Conservation (phyloP, 495 filamentous ascomycete genomes). For the Lasiosphaeriaceae sp. region DNA sequence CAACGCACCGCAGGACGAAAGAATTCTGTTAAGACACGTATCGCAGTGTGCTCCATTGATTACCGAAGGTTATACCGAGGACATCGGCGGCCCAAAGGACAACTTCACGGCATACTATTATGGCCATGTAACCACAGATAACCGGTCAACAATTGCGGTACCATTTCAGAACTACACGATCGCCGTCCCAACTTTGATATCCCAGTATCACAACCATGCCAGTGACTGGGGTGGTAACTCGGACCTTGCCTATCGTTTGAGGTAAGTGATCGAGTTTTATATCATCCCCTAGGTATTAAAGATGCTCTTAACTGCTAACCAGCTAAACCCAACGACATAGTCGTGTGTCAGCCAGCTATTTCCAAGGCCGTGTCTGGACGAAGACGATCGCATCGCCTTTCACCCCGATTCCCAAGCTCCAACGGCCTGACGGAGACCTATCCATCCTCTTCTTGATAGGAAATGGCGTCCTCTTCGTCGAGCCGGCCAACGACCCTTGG, state of each 20-base stretch:
- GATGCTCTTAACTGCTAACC: too few species aligned
- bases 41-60: slow-evolving; percentile 18
- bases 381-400: neutral
- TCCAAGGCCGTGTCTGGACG: too few species aligned
- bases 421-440: neutral
- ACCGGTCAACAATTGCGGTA: too few species aligned
- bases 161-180: neutral
- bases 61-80: slow-evolving; percentile 13
- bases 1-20: slow-evolving; percentile 13
- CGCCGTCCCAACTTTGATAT: too few species aligned
- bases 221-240: too few species aligned
- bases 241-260: too few species aligned
- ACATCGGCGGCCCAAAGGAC: neutral
- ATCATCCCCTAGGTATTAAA: too few species aligned
- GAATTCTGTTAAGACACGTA: slow-evolving; percentile 8
- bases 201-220: too few species aligned
- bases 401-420: neutral
- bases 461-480: neutral
- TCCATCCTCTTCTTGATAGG: neutral
- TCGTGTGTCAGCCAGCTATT: too few species aligned
- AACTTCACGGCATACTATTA: slow-evolving; percentile 4
- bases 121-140: neutral
- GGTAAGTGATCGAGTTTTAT: too few species aligned
- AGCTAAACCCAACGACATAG: too few species aligned
- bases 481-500: neutral